Percentiles rank a stretch among this genome's conserved stretches.
Conservation (phyloP, 805 yeast species). For the Nakazawaea peltata region DNA sequence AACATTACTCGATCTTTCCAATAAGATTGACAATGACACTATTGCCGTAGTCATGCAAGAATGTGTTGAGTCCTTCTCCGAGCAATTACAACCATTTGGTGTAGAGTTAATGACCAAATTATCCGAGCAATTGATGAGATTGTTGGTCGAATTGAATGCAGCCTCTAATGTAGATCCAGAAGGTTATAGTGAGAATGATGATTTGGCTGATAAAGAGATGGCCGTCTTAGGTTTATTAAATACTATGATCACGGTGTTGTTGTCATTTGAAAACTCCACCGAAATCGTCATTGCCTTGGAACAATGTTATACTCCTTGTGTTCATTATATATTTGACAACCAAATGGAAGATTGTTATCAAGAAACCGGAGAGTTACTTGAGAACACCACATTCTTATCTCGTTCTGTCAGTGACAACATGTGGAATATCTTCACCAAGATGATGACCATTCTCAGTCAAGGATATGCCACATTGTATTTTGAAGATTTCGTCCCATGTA, state of each 20-base stretch:
- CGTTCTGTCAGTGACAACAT: slow-evolving; percentile 57
- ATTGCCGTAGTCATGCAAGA: slow-evolving; percentile 91
- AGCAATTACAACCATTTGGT: slow-evolving; percentile 89
- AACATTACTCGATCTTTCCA: slow-evolving; percentile 61
- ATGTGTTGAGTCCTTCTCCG: slow-evolving; percentile 81
- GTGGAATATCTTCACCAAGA: slow-evolving; percentile 62
- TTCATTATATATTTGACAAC: slow-evolving; percentile 57
- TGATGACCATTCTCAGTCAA: slow-evolving; percentile 27
- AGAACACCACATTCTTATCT: slow-evolving; percentile 59
- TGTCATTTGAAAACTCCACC: slow-evolving; percentile 77
- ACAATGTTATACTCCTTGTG: slow-evolving; percentile 64
- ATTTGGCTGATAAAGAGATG: slow-evolving; percentile 62
- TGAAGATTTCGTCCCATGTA: slow-evolving; percentile 67
- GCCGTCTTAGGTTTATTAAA: slow-evolving; percentile 83
- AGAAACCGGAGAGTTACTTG: slow-evolving; percentile 77
- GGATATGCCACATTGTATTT: slow-evolving; percentile 57
- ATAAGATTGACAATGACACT: slow-evolving; percentile 80
- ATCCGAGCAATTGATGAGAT: slow-evolving; percentile 66
- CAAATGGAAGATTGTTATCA: slow-evolving; percentile 72
- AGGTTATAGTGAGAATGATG: slow-evolving; percentile 30
- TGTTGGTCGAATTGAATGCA: slow-evolving; percentile 66
- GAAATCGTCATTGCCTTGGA: slow-evolving; percentile 66
- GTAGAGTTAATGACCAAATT: slow-evolving; percentile 50
- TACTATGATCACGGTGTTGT: slow-evolving; percentile 79
- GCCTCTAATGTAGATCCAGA: slow-evolving; percentile 46